Percentiles rank a stretch among this genome's conserved stretches.
These are phyloP conservation scores for Schwanniomyces sp. DNA, from an alignment of 805 yeast species.

Conservation along the genomic window DNA sequence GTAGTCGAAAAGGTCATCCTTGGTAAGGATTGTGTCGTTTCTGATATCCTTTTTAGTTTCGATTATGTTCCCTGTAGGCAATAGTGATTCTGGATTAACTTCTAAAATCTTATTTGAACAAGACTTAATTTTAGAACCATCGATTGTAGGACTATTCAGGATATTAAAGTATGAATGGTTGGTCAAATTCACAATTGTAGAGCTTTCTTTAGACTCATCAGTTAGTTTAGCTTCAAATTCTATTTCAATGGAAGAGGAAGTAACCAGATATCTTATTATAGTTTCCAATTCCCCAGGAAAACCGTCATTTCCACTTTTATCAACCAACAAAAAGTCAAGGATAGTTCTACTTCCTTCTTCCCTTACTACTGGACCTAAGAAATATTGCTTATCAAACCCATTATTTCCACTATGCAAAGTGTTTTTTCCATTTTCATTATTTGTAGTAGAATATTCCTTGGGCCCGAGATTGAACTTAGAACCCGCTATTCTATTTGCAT, in stretches of 20 bases:
- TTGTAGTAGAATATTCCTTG: conserved; percentile 36
- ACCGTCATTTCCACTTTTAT: conserved; percentile 51
- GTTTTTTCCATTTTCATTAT: conserved; percentile 37
- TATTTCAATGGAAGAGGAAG: conserved; percentile 37
- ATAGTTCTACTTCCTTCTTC: conserved; percentile 28
- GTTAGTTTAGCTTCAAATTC: conserved; percentile 47
- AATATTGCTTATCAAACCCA: conserved; percentile 52
- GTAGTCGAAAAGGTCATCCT: conserved; percentile 40
- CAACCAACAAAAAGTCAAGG: conserved; percentile 41
- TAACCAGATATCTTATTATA: conserved; percentile 45
- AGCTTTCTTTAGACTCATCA: conserved; percentile 27
- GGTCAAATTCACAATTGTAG: conserved; percentile 57
- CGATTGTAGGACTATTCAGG: conserved; percentile 24
- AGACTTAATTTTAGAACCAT: conserved; percentile 33
- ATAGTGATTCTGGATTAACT: conserved; percentile 32
- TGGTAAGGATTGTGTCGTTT: conserved; percentile 15
- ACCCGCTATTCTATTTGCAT: conserved; percentile 56
- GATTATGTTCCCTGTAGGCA: conserved; percentile 48
- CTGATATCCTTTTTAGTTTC: conserved; percentile 21
- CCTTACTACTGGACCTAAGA: conserved; percentile 54
- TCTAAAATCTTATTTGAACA: conserved; percentile 41
- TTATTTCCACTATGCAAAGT: conserved; percentile 55
- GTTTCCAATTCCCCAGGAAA: conserved; percentile 60
- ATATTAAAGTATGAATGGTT: conserved; percentile 65
- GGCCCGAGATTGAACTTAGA: conserved; percentile 46